A percentile compares a stretch with the other conserved stretches of the same genome.
These are phyloP conservation scores for Backusella tuberculispora DNA, from an alignment of 192 early-diverging fungal species.

Conservation along the genomic window DNA sequence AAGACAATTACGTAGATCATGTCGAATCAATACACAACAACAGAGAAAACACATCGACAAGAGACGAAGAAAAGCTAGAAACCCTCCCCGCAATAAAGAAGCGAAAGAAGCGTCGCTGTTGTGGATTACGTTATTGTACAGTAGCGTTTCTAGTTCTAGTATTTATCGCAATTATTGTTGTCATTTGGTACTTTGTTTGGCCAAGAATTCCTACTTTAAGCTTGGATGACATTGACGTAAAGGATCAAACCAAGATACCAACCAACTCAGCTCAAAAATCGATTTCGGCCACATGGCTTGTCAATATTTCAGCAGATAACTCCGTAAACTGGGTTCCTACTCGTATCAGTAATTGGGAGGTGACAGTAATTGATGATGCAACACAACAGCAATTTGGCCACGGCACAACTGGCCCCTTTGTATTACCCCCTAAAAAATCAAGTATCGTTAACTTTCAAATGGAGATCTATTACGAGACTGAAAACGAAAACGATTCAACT, in stretches of 20 bases:
- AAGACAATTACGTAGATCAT: constrained; percentile 11
- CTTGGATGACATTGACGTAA: constrained; percentile 11
- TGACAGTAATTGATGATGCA: constrained; percentile 23
- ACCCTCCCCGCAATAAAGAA: constrained; percentile 10
- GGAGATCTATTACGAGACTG: constrained; percentile 24
- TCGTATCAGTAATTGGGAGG: constrained; percentile 22
- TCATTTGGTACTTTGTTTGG: constrained; percentile 36
- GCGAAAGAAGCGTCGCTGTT: constrained; percentile 18
- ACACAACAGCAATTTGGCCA: constrained; percentile 24
- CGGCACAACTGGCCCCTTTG: constrained; percentile 20
- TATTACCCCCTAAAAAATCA: constrained; percentile 15
- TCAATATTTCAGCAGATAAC: constrained; percentile 36
- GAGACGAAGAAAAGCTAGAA: background rate
- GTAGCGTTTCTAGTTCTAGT: background rate
- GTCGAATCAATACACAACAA: background rate
- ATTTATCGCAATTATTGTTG: background rate
- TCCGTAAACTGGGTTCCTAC: constrained; percentile 34
- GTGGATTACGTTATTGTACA: constrained; percentile 13
- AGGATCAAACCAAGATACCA: constrained; percentile 1
- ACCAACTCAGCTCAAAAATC: constrained; percentile 4
- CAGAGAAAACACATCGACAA: background rate
- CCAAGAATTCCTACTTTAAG: constrained; percentile 24
- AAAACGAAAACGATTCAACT: constrained; percentile 20
- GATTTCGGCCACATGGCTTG: constrained; percentile 24
- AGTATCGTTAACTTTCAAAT: constrained; percentile 12